Percentiles rank a stretch among this genome's conserved stretches.
Conservation (phyloP, 2,329 filamentous ascomycete species). For the Penicillium sp. region DNA sequence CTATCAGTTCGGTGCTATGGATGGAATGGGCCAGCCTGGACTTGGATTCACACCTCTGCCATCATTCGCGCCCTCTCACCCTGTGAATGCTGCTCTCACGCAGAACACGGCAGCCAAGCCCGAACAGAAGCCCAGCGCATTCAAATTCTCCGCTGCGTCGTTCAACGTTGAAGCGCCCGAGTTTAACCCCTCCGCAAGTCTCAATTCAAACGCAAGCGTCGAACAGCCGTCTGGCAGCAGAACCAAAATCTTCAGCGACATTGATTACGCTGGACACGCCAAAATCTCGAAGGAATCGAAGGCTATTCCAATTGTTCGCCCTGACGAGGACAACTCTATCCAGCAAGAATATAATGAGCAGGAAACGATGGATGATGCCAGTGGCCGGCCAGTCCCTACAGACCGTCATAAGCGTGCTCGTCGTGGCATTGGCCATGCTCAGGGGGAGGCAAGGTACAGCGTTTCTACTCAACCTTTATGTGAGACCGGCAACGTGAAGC, state of each 20-base stretch:
- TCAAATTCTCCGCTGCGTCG: slow-evolving; percentile 62
- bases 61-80: slow-evolving; percentile 57
- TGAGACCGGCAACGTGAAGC: slow-evolving; percentile 27
- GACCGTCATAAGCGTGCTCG: slow-evolving; percentile 70
- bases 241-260: slow-evolving; percentile 60
- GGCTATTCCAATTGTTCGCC: slow-evolving; percentile 72
- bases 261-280: slow-evolving; percentile 56
- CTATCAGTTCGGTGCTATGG: slow-evolving; percentile 38
- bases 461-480: slow-evolving; percentile 36
- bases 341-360: slow-evolving; percentile 29
- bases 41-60: slow-evolving; percentile 53
- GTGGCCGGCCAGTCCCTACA: slow-evolving; percentile 59
- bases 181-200: slow-evolving; percentile 57
- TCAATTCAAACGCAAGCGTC: slow-evolving; percentile 21
- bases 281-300: slow-evolving; percentile 69
- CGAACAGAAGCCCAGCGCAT: slow-evolving; percentile 30
- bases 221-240: slow-evolving; percentile 16
- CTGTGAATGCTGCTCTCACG: slow-evolving; percentile 14
- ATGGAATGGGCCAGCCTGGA: slow-evolving; percentile 20
- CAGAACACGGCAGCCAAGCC: slow-evolving; percentile 7
- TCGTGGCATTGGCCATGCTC: slow-evolving; percentile 58
- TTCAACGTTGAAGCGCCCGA: slow-evolving; percentile 71
- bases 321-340: slow-evolving; percentile 49
- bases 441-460: slow-evolving; percentile 71
- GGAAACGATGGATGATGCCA: slow-evolving; percentile 47